Evolutionary conservation across 345 rosid genomes (phyloP), one percentile per base, ranked within the genome.

Genomic region (Populus deltoides): DNA sequence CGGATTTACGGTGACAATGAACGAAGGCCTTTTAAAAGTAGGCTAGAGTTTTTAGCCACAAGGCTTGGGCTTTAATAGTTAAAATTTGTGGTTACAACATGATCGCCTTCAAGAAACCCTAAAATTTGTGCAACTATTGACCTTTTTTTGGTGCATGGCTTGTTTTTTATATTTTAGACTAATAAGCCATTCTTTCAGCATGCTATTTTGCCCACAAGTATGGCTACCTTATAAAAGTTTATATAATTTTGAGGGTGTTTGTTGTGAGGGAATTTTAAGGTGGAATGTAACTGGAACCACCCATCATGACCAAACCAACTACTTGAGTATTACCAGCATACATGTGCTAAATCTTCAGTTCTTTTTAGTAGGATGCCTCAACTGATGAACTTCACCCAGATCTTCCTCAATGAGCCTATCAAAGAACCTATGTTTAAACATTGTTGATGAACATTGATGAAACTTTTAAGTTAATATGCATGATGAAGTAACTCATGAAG

Each of bases 371-470:
- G 57, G 20, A 24, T 70, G 18, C 22, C 73, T 70, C 11, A 27
- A 8, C 33, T 1, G 29, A 17, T 72, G 66, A 20, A 13, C 6
- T 35, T 71, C 49, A 51, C 39, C 45, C 53, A 43, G n/a, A 12
- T 25, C 62, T 49, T 71, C 74, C 57, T 27, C 36, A 17, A 20
- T 17, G 33, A 47, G 20, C 20, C 6, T 47, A 13, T 47, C 53
- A 47, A 47, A 12, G 63, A 11, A 57, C n/a, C 22, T 10, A 51
- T 79, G 69, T 33, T 73, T 68, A 39, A 78, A 57, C 62, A 68
- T 69, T 12, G 68, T 41, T 72, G 55, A 47, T 51, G 65, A 38
- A 35, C 13, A 7, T 36, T 55, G 7, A 20, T 65, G 38, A 20
- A 22, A 11, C 71, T 35, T 39, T 67, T 36, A 16, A 29, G 20